Evolutionary conservation across 441 rosid species (phyloP).

Genomic region (Viola pubescens): DNA sequence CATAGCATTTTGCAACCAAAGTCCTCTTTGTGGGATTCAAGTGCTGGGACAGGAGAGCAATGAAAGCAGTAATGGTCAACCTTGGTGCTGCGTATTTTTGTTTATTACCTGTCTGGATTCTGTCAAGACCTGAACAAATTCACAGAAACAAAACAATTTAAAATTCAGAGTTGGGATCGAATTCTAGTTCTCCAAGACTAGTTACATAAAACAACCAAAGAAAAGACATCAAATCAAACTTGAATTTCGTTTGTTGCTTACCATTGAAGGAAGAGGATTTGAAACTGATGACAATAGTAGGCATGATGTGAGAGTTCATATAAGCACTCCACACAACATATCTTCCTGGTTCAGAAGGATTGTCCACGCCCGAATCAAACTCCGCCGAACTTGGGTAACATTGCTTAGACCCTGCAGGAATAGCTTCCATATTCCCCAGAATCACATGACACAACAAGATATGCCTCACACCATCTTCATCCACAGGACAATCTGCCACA

Average conservation of each 20-base stretch:
- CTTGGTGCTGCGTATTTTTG: not conserved
- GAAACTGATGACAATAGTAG: not conserved
- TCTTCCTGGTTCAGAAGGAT: not conserved
- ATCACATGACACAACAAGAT: not conserved
- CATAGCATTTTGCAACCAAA: not conserved
- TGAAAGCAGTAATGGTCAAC: not conserved
- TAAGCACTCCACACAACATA: constrained; percentile 5
- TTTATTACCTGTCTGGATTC: not conserved
- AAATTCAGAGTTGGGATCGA: not conserved
- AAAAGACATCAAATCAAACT: not conserved
- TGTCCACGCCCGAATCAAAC: constrained; percentile 3
- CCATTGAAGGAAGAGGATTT: not conserved
- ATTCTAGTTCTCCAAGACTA: not conserved
- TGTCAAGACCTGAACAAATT: not conserved
- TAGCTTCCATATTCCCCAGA: constrained; percentile 3
- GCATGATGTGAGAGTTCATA: constrained; percentile 2
- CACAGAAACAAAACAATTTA: not conserved
- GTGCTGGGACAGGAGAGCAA: not conserved
- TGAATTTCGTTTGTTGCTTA: not conserved
- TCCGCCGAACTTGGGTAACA: not conserved
- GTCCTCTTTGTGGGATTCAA: not conserved
- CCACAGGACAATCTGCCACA: not conserved
- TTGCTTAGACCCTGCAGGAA: constrained; percentile 1
- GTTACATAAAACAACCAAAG: not conserved
- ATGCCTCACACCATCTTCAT: constrained; percentile 2